Conservation (phyloP, 306 rosid genomes). For the Quercus rubra region DNA sequence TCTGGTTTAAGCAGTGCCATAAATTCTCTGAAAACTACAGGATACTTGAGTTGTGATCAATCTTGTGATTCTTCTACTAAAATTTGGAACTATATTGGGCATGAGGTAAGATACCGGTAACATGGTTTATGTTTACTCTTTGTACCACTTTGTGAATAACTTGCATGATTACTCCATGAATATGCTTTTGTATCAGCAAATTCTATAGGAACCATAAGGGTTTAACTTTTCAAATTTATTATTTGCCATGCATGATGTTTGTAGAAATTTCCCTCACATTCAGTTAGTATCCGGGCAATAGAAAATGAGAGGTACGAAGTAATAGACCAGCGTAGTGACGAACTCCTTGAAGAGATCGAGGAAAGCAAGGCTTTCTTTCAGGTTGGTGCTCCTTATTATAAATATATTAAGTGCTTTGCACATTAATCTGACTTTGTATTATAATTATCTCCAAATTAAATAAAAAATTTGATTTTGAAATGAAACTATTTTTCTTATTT, state of each 20-base stretch:
- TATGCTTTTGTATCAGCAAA: background rate
- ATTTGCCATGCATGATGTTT: background rate
- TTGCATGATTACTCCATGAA: background rate
- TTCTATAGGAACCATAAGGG: background rate
- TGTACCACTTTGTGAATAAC: constrained; percentile 21
- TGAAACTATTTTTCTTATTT: background rate
- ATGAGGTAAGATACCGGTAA: constrained; percentile 43
- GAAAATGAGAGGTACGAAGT: constrained; percentile 69
- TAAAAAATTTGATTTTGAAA: background rate
- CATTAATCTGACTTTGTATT: background rate
- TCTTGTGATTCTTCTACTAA: constrained; percentile 43
- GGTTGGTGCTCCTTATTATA: constrained; percentile 35
- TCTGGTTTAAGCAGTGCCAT: constrained; percentile 49
- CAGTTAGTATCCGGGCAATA: constrained; percentile 76
- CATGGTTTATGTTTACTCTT: constrained; percentile 17
- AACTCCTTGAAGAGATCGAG: constrained; percentile 92
- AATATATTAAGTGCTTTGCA: background rate
- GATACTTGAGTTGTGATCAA: constrained; percentile 49
- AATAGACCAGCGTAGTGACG: constrained; percentile 46
- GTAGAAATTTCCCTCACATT: constrained; percentile 77
- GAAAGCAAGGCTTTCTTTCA: constrained; percentile 97
- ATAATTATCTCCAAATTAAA: background rate
- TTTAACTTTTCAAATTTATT: background rate
- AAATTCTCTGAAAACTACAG: constrained; percentile 56
- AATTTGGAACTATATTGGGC: constrained; percentile 86